Evolutionary conservation across 108 stramenopile genomes (phyloP).

Genomic region (Skeletonema costatum): DNA sequence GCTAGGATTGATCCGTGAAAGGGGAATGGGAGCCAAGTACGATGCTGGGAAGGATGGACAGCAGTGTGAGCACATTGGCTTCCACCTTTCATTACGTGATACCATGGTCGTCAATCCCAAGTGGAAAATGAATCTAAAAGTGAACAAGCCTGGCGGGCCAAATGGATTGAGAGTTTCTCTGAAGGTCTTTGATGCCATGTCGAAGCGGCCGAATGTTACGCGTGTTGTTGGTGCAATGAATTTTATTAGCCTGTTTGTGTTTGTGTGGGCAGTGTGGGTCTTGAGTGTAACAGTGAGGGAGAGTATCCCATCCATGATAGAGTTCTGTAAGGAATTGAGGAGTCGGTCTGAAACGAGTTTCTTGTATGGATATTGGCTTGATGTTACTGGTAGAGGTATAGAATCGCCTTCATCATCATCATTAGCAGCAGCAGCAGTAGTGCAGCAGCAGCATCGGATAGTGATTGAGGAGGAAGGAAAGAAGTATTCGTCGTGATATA

Average conservation of each 20-base stretch:
- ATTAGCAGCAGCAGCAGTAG: background rate
- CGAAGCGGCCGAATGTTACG: background rate
- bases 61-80: conserved; percentile 34
- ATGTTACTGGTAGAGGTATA: background rate
- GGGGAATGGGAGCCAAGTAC: background rate
- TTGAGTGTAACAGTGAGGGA: background rate
- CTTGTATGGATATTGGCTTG: conserved; percentile 1
- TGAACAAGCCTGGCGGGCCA: conserved; percentile 20
- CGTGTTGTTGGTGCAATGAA: background rate
- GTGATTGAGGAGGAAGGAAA: background rate
- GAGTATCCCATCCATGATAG: background rate
- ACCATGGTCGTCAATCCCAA: conserved; percentile 27
- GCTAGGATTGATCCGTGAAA: background rate
- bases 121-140: conserved; percentile 21
- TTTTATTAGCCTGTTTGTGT: background rate
- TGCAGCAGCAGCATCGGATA: background rate
- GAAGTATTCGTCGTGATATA: background rate
- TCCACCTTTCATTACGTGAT: conserved; percentile 8
- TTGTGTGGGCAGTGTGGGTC: background rate
- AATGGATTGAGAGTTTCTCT: background rate
- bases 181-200: background rate
- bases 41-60: conserved; percentile 26
- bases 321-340: background rate
- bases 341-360: background rate
- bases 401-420: background rate